Percentiles rank a stretch among this genome's conserved stretches.
phyloP scores from a whole-genome alignment of 2,329 filamentous ascomycete genomes.

The Rhinocladiella similis region DNA sequence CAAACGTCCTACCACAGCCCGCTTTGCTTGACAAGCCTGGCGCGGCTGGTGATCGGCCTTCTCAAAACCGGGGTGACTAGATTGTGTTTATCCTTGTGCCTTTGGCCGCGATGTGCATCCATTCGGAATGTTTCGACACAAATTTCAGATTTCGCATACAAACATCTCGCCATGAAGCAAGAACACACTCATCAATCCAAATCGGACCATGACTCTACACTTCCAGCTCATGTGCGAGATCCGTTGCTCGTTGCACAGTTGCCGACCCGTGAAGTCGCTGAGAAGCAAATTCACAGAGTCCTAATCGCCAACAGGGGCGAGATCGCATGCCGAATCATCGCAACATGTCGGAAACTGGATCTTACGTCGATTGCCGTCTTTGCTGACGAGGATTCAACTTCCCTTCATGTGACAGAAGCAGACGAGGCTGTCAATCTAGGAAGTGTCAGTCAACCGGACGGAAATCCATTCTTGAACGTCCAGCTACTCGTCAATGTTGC shows the following conservation, averaged over 20 bases:
- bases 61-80: too few species aligned
- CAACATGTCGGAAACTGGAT: slow-evolving; percentile 30
- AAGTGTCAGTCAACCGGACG: slow-evolving; percentile 22
- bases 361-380: slow-evolving; percentile 29
- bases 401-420: slow-evolving; percentile 34
- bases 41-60: too few species aligned
- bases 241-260: slow-evolving; percentile 16
- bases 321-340: slow-evolving; percentile 33
- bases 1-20: too few species aligned
- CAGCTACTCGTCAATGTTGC: slow-evolving; percentile 33
- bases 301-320: slow-evolving; percentile 34
- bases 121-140: too few species aligned
- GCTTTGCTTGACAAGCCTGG: too few species aligned
- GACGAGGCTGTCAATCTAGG: slow-evolving; percentile 35
- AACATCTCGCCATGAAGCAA: too few species aligned
- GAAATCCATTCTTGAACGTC: slow-evolving; percentile 35
- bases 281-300: slow-evolving; percentile 20
- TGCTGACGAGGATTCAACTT: slow-evolving; percentile 31
- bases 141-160: too few species aligned
- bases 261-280: neutral
- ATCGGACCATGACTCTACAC: neutral
- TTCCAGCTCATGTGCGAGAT: neutral
- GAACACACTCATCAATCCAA: too few species aligned
- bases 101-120: too few species aligned
- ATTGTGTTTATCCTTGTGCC: too few species aligned